Percentiles rank a stretch among this genome's conserved stretches.
Evolutionary conservation across 352 stramenopile genomes (phyloP).

Genomic region (Phytopythium mirpurense): DNA sequence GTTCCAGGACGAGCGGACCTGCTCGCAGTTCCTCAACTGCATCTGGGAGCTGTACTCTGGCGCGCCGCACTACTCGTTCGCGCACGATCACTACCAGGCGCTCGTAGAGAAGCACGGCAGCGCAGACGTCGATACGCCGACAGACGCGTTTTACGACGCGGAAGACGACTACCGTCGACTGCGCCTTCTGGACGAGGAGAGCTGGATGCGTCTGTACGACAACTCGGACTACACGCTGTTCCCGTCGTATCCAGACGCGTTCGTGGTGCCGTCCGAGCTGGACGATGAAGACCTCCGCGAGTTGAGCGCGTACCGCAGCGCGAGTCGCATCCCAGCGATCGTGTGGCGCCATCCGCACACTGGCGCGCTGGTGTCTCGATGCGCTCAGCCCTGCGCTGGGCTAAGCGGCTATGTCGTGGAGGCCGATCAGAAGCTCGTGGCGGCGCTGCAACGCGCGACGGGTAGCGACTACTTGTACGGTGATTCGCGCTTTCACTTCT

Average conservation of each 20-base stretch:
- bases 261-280: constrained; percentile 91
- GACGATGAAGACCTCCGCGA: constrained; percentile 87
- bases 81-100: constrained; percentile 68
- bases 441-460: constrained; percentile 62
- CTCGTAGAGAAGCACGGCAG: constrained; percentile 34
- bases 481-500: constrained; percentile 81
- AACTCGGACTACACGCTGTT: constrained; percentile 89
- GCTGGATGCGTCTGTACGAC: constrained; percentile 81
- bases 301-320: constrained; percentile 90
- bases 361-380: constrained; percentile 86
- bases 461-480: constrained; percentile 27
- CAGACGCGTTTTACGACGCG: constrained; percentile 58
- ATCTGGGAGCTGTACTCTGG: constrained; percentile 69
- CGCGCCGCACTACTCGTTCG: constrained; percentile 62
- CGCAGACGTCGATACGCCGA: constrained; percentile 35
- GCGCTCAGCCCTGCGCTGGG: constrained; percentile 78
- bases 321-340: constrained; percentile 90
- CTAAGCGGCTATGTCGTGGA: constrained; percentile 78
- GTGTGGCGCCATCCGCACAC: constrained; percentile 91
- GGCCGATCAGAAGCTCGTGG: constrained; percentile 78
- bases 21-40: constrained; percentile 66
- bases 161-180: constrained; percentile 78
- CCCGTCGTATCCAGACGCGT: constrained; percentile 91
- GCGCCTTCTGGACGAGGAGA: constrained; percentile 73
- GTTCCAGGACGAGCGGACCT: constrained; percentile 78